A percentile compares a stretch with the other conserved stretches of the same genome.
These are phyloP conservation scores for Xylariaceae sp. DNA, from an alignment of 2,329 filamentous ascomycete species.

Conservation along the genomic window DNA sequence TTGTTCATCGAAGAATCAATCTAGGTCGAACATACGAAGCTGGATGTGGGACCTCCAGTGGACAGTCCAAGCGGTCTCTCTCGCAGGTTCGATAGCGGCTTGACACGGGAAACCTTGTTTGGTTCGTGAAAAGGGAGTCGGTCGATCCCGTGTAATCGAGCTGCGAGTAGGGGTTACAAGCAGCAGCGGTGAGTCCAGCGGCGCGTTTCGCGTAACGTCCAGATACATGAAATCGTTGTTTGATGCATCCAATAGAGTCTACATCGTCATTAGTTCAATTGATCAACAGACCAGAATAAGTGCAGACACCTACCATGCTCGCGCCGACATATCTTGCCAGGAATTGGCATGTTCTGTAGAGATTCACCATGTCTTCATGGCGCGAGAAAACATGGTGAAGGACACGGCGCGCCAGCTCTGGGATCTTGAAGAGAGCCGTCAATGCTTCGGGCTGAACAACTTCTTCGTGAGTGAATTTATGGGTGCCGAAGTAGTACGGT, in stretches of 20 bases:
- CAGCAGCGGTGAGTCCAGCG: not conserved
- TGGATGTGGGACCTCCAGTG: constrained; percentile 9
- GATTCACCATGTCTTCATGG: constrained; percentile 20
- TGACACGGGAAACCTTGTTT: constrained; percentile 10
- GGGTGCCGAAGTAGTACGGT: constrained; percentile 4
- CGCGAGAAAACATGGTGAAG: constrained; percentile 11
- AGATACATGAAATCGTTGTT: not conserved
- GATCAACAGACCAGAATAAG: not conserved
- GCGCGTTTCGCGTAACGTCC: not conserved
- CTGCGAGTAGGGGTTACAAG: not conserved
- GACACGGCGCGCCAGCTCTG: constrained; percentile 19
- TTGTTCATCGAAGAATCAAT: not conserved
- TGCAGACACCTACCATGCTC: constrained; percentile 15
- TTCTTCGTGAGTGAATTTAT: constrained; percentile 1
- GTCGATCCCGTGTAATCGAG: too few species aligned
- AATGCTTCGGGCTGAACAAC: constrained; percentile 14
- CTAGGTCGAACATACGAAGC: constrained; percentile 3
- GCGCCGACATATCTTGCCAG: constrained; percentile 11
- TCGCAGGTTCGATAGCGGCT: not conserved
- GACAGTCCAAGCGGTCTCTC: too few species aligned
- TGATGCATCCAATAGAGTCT: constrained; percentile 16
- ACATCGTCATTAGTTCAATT: constrained; percentile 7
- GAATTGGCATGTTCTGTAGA: constrained; percentile 21
- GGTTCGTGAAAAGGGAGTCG: too few species aligned
- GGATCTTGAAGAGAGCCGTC: constrained; percentile 8